Percentiles rank a stretch among this genome's conserved stretches.
Conservation (phyloP, 257 asterid species). For the Primulina huaijiensis region DNA sequence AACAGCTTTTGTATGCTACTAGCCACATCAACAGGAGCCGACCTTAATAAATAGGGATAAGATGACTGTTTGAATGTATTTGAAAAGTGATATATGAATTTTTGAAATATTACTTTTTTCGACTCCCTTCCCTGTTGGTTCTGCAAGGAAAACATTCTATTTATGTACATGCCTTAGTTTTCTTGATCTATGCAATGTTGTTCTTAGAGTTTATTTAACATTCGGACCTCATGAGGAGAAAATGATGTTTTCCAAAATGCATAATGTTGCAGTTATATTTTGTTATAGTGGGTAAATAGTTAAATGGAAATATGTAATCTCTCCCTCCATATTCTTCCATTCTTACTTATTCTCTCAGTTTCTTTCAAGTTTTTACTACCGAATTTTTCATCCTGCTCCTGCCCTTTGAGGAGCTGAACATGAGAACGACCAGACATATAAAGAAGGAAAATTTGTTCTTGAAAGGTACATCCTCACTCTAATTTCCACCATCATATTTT, state of each 20-base stretch:
- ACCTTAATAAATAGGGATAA: neutral
- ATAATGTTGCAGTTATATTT: conserved; percentile 70
- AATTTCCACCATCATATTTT: neutral
- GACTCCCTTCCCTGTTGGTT: no score
- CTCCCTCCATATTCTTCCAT: neutral
- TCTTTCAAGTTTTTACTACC: neutral
- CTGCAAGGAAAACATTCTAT: neutral
- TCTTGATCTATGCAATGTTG: neutral
- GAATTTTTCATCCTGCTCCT: neutral
- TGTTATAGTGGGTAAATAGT: conserved; percentile 74
- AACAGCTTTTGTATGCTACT: no score
- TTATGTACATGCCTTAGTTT: conserved; percentile 4
- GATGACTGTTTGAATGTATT: neutral
- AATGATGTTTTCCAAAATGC: conserved; percentile 75
- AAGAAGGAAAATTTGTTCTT: conserved; percentile 80
- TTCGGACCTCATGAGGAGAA: conserved; percentile 73
- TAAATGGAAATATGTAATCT: conserved; percentile 87
- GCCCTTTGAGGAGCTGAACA: conserved; percentile 60
- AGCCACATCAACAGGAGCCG: neutral
- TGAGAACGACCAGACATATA: conserved; percentile 69
- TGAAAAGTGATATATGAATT: neutral
- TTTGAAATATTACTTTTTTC: neutral
- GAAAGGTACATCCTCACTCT: conserved; percentile 44
- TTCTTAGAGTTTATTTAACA: conserved; percentile 57
- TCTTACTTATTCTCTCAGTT: neutral